Percentiles rank a stretch among this genome's conserved stretches.
Conservation (phyloP, 257 asterid species). For the Marsdenia floribunda region DNA sequence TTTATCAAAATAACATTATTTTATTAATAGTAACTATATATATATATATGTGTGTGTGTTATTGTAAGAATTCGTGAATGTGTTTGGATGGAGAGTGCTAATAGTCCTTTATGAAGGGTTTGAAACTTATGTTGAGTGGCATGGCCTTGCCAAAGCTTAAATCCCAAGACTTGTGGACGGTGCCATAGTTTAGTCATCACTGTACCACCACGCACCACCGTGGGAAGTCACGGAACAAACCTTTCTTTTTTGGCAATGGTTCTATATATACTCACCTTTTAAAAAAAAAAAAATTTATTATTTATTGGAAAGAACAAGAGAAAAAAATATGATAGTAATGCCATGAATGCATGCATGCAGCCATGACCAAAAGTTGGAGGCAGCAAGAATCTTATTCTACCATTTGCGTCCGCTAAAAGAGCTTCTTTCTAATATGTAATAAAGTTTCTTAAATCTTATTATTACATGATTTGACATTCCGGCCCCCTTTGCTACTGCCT, state of each 20-base stretch:
- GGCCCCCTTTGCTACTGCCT: neutral
- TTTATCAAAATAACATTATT: no score
- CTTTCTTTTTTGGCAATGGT: no score
- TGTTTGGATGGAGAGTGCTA: no score
- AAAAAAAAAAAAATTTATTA: no score
- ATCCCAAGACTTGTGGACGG: neutral
- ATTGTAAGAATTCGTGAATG: no score
- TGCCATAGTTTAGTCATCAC: no score
- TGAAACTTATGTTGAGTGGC: neutral
- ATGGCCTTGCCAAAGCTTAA: neutral
- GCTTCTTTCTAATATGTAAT: neutral
- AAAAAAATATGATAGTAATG: neutral
- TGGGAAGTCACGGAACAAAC: no score
- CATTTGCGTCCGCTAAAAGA: constrained; percentile 5
- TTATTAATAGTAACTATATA: no score
- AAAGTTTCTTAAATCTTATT: no score
- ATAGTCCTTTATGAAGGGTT: neutral
- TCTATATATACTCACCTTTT: no score
- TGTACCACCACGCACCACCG: no score
- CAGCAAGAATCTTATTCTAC: constrained; percentile 27
- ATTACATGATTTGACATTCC: constrained; percentile 24
- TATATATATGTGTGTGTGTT: no score
- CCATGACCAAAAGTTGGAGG: constrained; percentile 1
- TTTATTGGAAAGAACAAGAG: neutral
- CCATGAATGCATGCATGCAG: constrained; percentile 13